Percentiles rank a stretch among this genome's conserved stretches.
Evolutionary conservation across 2,329 filamentous ascomycete genomes (phyloP).

Genomic region (Byssothecium circinans): DNA sequence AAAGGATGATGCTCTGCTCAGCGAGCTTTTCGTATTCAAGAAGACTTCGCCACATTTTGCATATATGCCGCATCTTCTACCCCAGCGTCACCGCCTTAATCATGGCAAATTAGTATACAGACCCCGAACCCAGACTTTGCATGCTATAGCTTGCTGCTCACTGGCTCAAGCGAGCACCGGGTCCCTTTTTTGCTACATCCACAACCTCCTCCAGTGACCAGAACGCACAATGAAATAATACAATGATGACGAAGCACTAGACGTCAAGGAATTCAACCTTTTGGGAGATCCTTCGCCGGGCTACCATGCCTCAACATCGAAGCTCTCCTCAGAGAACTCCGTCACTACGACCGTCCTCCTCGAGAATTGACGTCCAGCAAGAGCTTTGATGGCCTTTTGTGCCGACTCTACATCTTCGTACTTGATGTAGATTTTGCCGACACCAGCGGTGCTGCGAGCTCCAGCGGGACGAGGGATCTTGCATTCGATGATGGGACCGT

Average conservation of each 20-base stretch:
- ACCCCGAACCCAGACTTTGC: neutral
- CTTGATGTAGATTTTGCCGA: conserved; percentile 98
- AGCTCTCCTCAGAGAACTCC: conserved; percentile 97
- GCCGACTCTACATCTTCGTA: conserved; percentile 78
- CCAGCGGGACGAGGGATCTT: conserved; percentile 89
- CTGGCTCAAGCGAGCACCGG: neutral
- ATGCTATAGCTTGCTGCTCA: conserved; percentile 9
- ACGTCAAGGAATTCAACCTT: neutral
- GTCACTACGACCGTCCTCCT: conserved; percentile 95
- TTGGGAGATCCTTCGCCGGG: neutral
- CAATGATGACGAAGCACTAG: neutral
- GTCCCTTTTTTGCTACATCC: neutral
- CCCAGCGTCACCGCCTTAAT: too few species aligned
- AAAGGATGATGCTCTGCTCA: too few species aligned
- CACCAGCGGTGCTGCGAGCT: conserved; percentile 80
- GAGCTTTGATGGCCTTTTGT: conserved; percentile 80
- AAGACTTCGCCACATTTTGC: too few species aligned
- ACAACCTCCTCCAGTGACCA: neutral
- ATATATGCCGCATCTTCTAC: neutral
- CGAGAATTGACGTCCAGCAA: conserved; percentile 94
- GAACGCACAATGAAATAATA: conserved; percentile 3
- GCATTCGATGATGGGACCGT: conserved; percentile 79
- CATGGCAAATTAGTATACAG: conserved; percentile 15
- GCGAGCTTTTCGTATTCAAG: neutral
- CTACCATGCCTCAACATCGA: conserved; percentile 88